These are phyloP conservation scores for Nigrospora oryzae DNA, from an alignment of 2,329 filamentous ascomycete species.

Conservation along the genomic window DNA sequence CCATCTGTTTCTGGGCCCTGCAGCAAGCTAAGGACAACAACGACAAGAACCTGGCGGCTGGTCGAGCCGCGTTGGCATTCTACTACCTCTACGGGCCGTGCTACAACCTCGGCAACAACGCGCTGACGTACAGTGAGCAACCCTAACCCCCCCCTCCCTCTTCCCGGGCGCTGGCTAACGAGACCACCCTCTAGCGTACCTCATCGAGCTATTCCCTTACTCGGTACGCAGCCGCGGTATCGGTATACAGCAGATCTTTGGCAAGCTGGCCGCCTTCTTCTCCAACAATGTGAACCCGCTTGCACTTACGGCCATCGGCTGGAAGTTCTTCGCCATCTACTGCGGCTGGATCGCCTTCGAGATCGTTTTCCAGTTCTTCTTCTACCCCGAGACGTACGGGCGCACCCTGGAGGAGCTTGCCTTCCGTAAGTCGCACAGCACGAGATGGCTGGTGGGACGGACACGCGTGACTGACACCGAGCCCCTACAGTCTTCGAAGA, in stretches of 20 bases:
- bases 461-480: conserved; percentile 3
- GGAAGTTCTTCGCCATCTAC: conserved; percentile 35
- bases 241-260: conserved; percentile 47
- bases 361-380: conserved; percentile 57
- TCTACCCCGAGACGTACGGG: conserved; percentile 80
- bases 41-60: conserved; percentile 14
- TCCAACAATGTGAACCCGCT: conserved; percentile 36
- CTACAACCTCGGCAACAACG: conserved; percentile 61
- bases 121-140: conserved; percentile 50
- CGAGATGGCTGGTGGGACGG: neutral
- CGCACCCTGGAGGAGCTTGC: conserved; percentile 64
- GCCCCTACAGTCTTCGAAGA: conserved; percentile 28
- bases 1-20: conserved; percentile 32
- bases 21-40: conserved; percentile 21
- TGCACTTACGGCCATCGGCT: conserved; percentile 26
- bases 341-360: conserved; percentile 33
- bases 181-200: conserved; percentile 29
- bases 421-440: conserved; percentile 24
- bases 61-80: conserved; percentile 38
- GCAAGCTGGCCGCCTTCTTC: conserved; percentile 30
- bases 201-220: conserved; percentile 51
- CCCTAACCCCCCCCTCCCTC: too few species aligned
- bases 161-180: neutral
- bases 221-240: conserved; percentile 49
- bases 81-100: conserved; percentile 50